Evolutionary conservation across 192 early-diverging fungal genomes (phyloP).

Genomic region (Chytriomyces sp.): DNA sequence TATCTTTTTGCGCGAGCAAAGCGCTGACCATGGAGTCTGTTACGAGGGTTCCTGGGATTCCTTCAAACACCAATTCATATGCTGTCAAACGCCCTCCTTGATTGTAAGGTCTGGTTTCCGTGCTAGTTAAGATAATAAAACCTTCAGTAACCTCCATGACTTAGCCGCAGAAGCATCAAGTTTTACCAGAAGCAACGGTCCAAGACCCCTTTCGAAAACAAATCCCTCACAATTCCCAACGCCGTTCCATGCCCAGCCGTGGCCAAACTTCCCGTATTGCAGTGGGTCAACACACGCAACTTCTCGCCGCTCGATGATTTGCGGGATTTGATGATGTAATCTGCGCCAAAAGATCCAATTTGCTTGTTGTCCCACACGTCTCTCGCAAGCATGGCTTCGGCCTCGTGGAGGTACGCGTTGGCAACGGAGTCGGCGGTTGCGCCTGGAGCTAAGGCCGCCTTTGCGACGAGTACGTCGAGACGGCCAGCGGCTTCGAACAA

Average conservation of each 20-base stretch:
- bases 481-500: constrained; percentile 83
- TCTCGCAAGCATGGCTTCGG: constrained; percentile 82
- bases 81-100: constrained; percentile 95
- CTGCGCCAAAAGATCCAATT: constrained; percentile 83
- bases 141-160: background rate
- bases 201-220: constrained; percentile 1
- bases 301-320: background rate
- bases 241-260: constrained; percentile 50
- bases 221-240: constrained; percentile 55
- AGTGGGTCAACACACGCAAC: constrained; percentile 86
- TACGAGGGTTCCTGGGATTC: constrained; percentile 90
- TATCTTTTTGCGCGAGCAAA: constrained; percentile 64
- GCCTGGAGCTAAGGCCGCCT: background rate
- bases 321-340: constrained; percentile 62
- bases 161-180: background rate
- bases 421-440: constrained; percentile 54
- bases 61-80: constrained; percentile 90
- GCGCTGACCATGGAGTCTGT: constrained; percentile 92
- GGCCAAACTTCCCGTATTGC: constrained; percentile 83
- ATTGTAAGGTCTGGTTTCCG: constrained; percentile 98
- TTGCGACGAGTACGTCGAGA: constrained; percentile 37
- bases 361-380: constrained; percentile 88
- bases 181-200: background rate
- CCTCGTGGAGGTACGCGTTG: constrained; percentile 60
- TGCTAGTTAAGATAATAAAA: constrained; percentile 35